Percentiles rank a stretch among this genome's conserved stretches.
These are phyloP conservation scores for Ganoderma lucidum DNA, from an alignment of 1,284 basidiomycete genomes.

Conservation along the genomic window DNA sequence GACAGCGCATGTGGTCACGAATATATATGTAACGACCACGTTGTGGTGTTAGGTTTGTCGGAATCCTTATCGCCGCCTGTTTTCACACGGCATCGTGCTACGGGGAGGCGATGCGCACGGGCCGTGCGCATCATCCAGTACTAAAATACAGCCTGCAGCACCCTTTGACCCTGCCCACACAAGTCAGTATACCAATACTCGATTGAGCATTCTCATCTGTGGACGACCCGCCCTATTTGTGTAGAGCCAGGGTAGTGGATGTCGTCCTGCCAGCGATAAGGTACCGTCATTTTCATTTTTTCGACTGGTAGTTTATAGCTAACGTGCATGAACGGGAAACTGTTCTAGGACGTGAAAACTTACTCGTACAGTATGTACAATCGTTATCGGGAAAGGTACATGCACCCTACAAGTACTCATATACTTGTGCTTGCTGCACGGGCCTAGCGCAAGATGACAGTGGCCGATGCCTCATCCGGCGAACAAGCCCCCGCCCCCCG, in stretches of 20 bases:
- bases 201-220: background rate
- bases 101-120: background rate
- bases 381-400: background rate
- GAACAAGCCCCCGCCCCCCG: background rate
- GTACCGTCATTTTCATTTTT: background rate
- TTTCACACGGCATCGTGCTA: background rate
- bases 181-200: background rate
- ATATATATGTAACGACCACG: background rate
- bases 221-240: background rate
- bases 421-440: background rate
- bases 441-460: background rate
- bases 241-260: background rate
- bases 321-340: background rate
- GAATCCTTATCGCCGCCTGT: background rate
- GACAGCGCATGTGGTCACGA: too few species aligned
- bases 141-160: background rate
- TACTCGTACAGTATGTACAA: slow-evolving; percentile 1
- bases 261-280: background rate
- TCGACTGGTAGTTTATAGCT: background rate
- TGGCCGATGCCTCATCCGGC: background rate
- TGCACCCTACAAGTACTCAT: background rate
- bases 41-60: background rate
- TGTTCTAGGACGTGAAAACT: background rate
- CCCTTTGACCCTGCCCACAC: background rate
- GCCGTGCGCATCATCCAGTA: too few species aligned